These are phyloP conservation scores for Wallacemonas collosoma DNA, from an alignment of 208 protist genomes.

Conservation along the genomic window DNA sequence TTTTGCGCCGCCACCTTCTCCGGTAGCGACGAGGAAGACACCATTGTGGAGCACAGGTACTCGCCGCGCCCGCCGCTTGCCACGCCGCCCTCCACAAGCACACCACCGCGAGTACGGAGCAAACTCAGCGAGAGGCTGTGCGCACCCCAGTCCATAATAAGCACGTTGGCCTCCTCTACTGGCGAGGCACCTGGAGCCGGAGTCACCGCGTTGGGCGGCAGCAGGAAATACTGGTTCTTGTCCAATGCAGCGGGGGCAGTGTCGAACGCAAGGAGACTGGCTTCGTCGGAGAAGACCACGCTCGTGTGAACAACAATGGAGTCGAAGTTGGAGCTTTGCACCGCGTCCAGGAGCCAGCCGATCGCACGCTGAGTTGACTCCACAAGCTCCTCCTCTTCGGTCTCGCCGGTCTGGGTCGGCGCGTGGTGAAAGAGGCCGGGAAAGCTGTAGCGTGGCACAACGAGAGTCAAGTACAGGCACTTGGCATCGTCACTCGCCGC, in stretches of 20 bases:
- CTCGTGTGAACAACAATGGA: slow-evolving; percentile 41
- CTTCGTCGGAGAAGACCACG: slow-evolving; percentile 82
- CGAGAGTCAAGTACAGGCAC: slow-evolving; percentile 70
- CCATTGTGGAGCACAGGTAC: slow-evolving; percentile 41
- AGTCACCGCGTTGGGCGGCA: slow-evolving; percentile 25
- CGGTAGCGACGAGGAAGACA: slow-evolving; percentile 9
- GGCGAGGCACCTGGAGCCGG: slow-evolving; percentile 10
- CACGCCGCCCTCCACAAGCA: slow-evolving; percentile 27
- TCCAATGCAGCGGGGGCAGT: slow-evolving; percentile 28
- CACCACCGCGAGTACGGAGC: slow-evolving; percentile 53
- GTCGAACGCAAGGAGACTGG: slow-evolving; percentile 59
- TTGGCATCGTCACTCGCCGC: slow-evolving; percentile 17
- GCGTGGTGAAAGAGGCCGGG: slow-evolving; percentile 23
- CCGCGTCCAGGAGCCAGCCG: slow-evolving; percentile 73
- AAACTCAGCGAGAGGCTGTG: slow-evolving; percentile 62
- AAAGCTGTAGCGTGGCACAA: slow-evolving; percentile 80
- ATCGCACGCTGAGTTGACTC: slow-evolving; percentile 50
- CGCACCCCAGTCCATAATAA: slow-evolving; percentile 86
- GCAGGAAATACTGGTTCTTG: slow-evolving; percentile 37
- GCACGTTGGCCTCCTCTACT: slow-evolving; percentile 42
- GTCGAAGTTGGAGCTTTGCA: slow-evolving; percentile 61
- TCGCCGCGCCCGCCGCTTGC: background rate
- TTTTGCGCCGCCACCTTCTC: slow-evolving; percentile 5
- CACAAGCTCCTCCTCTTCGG: slow-evolving; percentile 54
- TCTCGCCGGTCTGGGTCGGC: slow-evolving; percentile 9